Base-by-base conservation (phyloP, 345 rosid genomes). In the Citrus trifoliata region DNA sequence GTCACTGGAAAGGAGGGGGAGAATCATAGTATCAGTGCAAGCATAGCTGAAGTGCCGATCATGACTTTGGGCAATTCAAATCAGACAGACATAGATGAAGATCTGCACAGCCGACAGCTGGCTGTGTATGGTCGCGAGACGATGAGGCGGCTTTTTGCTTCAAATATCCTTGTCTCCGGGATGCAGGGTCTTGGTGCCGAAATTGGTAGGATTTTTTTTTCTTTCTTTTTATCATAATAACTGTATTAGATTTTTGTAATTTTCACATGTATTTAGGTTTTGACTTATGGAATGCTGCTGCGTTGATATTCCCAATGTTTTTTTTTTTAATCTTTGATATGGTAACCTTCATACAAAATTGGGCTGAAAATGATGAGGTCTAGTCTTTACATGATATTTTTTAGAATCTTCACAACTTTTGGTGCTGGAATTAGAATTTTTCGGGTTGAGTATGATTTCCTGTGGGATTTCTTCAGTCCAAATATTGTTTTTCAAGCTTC, bases 61-160 rank as follows among this genome's bases (percentile, higher is more conserved):
- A 94, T 94, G 97, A 92, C 93, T 80, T 86, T 87, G 46, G 98
- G 98, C 65, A 86, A 93, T 53, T 84, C 88, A 35, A 90, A 88
- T 61, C 93, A 83, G 63, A 78, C 83, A n/a, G 98, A 92, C 67
- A 97, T 97, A 76, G 98, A 97, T 79, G 99, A 94, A 82, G 99
- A 97, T 89, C 93, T 97, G 51, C 98, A 97, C 86, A 97, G 99
- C 82, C 82, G 99, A 55, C 99, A 97, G 93, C 99, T 97, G 24
- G 99, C 99, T 1, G 99, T 96, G 37, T 96, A 96, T 46, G 99
- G 99, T 40, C 97, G 99, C 2, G 99, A 97, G 86, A 94, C 99
- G 4, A 97, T 97, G 98, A 88, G 93, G 38, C 90, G 97, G 63
- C 97, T 97, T 80, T 97, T 97, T 66, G 99, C 97, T 5, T 97